phyloP scores from a whole-genome alignment of 2,329 filamentous ascomycete genomes.

The Colletotrichum lentis region DNA sequence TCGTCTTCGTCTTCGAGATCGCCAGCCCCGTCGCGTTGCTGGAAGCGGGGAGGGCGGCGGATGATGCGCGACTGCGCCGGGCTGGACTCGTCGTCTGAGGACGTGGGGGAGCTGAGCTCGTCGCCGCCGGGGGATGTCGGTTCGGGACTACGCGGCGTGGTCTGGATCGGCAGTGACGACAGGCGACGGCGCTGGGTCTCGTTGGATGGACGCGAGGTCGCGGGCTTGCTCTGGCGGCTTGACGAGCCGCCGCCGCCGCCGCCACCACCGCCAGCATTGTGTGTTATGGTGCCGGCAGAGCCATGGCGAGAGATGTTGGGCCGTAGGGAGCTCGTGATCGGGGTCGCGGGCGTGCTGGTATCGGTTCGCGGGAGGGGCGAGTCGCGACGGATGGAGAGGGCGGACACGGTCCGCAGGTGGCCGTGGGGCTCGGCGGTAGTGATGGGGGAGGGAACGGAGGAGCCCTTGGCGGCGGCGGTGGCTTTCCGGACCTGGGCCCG shows the following conservation, averaged over 20 bases:
- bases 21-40: slow-evolving; percentile 40
- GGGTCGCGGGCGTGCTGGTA: slow-evolving; percentile 53
- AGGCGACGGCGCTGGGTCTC: slow-evolving; percentile 52
- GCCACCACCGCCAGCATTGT: slow-evolving; percentile 43
- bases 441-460: slow-evolving; percentile 64
- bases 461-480: slow-evolving; percentile 64
- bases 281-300: slow-evolving; percentile 54
- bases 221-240: slow-evolving; percentile 42
- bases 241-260: slow-evolving; percentile 45
- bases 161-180: slow-evolving; percentile 55
- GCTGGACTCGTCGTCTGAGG: slow-evolving; percentile 59
- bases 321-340: slow-evolving; percentile 54
- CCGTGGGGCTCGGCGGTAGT: slow-evolving; percentile 57
- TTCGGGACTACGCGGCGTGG: slow-evolving; percentile 39
- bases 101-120: slow-evolving; percentile 51
- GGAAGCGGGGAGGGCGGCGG: slow-evolving; percentile 64
- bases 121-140: slow-evolving; percentile 48
- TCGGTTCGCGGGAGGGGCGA: slow-evolving; percentile 62
- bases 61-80: slow-evolving; percentile 68
- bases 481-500: slow-evolving; percentile 87
- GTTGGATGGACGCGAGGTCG: slow-evolving; percentile 40
- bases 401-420: slow-evolving; percentile 57
- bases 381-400: slow-evolving; percentile 66
- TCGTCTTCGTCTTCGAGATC: slow-evolving; percentile 52
- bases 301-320: slow-evolving; percentile 58